Evolutionary conservation across 2,329 filamentous ascomycete genomes (phyloP).

Genomic region (Fusarium denticulatum): DNA sequence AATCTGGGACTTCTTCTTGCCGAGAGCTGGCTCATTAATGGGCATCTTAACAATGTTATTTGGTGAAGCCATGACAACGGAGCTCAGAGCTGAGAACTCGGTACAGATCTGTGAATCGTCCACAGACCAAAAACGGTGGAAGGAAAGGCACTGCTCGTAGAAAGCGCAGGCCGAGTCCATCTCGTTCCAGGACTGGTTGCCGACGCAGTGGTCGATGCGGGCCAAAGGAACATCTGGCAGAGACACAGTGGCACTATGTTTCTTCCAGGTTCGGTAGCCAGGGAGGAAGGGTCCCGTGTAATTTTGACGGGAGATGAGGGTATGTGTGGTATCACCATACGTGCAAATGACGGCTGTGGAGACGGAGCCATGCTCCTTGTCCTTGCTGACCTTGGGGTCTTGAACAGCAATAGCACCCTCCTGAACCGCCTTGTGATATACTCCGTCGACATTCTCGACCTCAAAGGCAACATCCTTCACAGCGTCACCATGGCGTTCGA

Average conservation of each 20-base stretch:
- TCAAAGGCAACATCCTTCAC: constrained; percentile 97
- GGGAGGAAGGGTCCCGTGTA: constrained; percentile 86
- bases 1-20: constrained; percentile 93
- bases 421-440: constrained; percentile 78
- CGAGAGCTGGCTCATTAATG: constrained; percentile 93
- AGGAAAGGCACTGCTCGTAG: constrained; percentile 89
- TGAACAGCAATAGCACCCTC: constrained; percentile 71
- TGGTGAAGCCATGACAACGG: constrained; percentile 87
- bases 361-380: constrained; percentile 73
- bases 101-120: constrained; percentile 94
- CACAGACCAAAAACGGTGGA: constrained; percentile 97
- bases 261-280: constrained; percentile 72
- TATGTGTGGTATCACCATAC: constrained; percentile 96
- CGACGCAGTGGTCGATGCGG: constrained; percentile 94
- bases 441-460: constrained; percentile 85
- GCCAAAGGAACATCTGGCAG: constrained; percentile 74
- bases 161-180: constrained; percentile 75
- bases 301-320: constrained; percentile 76
- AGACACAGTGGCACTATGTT: constrained; percentile 49
- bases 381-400: constrained; percentile 63
- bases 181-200: constrained; percentile 95
- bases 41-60: constrained; percentile 96
- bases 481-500: constrained; percentile 89
- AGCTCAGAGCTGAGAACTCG: constrained; percentile 88
- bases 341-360: constrained; percentile 84